Base-by-base conservation (phyloP, 805 yeast genomes). In the Starmera dryadoides region DNA sequence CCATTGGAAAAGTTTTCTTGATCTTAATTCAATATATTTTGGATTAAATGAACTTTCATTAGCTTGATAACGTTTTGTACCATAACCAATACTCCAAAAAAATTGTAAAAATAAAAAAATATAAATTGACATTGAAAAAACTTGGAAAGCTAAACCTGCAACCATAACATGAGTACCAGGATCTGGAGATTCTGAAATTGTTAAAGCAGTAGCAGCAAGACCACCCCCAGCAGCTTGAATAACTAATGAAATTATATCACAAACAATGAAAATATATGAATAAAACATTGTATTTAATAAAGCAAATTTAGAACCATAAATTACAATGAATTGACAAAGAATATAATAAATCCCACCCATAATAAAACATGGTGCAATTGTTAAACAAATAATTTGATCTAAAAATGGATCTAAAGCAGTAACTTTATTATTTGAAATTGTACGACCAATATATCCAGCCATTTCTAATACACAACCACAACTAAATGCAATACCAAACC, bases 221-320 rank as follows among this genome's bases (percentile, higher is more conserved):
- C 81, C 93, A 51, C 95, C 95, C 34, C 95, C 95, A 9, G 63
- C 69, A 3, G 79, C 89, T 60, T 86, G 95, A 17, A 86, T 53
- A 1, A 75, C 60, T 44, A 86, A 64, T 17, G 88, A 72, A 4
- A 78, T 48, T 4, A 83, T 50, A 61, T 87, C 95, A 53, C 81
- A 77, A 12, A 66, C 45, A 11, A 86, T 73, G 50, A 86, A 87
- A 9, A 82, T 62, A 38, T 74, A 70, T 1, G 88, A 71, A 51
- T 79, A 81, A 49, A 64, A 65, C 66, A 74, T 67, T 7, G 91
- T 89, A 41, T 61, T 65, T 25, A 75, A 42, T 6, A 62, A 18
- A 0, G 88, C 77, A 46, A 60, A 79, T 15, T 62, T 53, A 41
- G 66, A 62, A 2, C 86, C 86, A 50, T 76, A 78, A 1, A 85